Base-by-base conservation (phyloP, 257 asterid species). In the Misopates orontium region DNA sequence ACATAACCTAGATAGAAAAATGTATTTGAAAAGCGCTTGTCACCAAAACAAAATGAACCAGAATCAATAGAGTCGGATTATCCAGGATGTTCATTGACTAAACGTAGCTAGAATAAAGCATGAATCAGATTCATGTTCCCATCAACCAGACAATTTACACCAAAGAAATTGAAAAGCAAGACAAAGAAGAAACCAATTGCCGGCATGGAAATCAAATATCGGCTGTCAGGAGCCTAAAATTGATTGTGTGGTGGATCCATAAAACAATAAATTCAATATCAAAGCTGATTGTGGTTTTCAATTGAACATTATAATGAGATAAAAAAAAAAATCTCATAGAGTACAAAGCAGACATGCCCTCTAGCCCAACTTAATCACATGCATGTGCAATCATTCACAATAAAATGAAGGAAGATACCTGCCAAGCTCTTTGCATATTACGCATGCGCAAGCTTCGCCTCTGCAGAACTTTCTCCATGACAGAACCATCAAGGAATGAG, bases 381-480 rank as follows among this genome's bases (percentile, higher is more conserved):
- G 19, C 50, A 18, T 13, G 55, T 56, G 44, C 22, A 64, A 53
- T 57, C 19, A 32, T 24, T 60, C 63, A 48, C 39, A 68, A 18
- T 20, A 56, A 56, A 28, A 50, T 52, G n/a, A n/a, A n/a, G n/a
- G n/a, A 25, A 42, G 50, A 39, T 67, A 87, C 99, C 99, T 90
- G 95, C 97, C 97, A 93, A 71, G 92, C 64, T 77, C 99, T 86
- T 83, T 93, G 99, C 87, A 82, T 78, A 81, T 87, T 93, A 61
- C 96, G 91, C 99, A 87, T 83, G 71, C 95, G 96, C 85, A 90
- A 83, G 82, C 99, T 87, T 73, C 75, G 95, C 75, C 96, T 86
- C 77, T 93, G 99, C 65, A 93, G 86, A 80, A 93, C 95, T 80
- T 82, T 93, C 85, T 93, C 99, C 97, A 93, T 90, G 52, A 93